Evolutionary conservation across 495 filamentous ascomycete species (phyloP).

Genomic region (Neurospora cerealis): DNA sequence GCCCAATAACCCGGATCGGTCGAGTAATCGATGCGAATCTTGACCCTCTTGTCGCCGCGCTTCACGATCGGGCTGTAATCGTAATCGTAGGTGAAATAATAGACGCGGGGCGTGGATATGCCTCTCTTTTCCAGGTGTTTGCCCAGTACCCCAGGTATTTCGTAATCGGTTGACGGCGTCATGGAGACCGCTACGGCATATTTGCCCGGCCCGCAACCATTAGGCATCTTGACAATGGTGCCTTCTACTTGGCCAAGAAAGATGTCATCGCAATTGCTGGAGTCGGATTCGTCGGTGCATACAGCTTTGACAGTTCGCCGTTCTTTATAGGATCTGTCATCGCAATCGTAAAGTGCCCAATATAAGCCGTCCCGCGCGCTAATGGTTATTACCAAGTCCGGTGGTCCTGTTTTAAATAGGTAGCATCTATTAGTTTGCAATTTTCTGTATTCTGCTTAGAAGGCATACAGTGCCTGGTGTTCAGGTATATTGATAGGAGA

Average conservation of each 20-base stretch:
- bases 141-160: no score
- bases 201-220: constrained; percentile 23
- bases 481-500: no score
- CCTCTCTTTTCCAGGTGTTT: constrained; percentile 4
- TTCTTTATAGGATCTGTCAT: constrained; percentile 1
- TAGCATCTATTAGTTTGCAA: no score
- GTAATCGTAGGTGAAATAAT: constrained; percentile 14
- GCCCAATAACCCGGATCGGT: no score
- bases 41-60: not conserved
- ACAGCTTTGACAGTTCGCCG: constrained; percentile 17
- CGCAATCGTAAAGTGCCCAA: constrained; percentile 18
- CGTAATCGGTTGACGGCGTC: not conserved
- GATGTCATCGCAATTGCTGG: constrained; percentile 25
- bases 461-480: no score
- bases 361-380: constrained; percentile 24
- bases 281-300: constrained; percentile 13
- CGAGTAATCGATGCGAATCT: constrained; percentile 10
- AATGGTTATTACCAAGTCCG: constrained; percentile 17
- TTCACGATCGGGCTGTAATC: constrained; percentile 1
- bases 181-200: constrained; percentile 27
- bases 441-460: no score
- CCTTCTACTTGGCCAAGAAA: constrained; percentile 16
- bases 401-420: not conserved
- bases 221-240: constrained; percentile 29
- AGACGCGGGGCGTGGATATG: constrained; percentile 3